These are phyloP conservation scores for Phylloporus sp. DNA, from an alignment of 768 basidiomycete genomes.

Conservation along the genomic window DNA sequence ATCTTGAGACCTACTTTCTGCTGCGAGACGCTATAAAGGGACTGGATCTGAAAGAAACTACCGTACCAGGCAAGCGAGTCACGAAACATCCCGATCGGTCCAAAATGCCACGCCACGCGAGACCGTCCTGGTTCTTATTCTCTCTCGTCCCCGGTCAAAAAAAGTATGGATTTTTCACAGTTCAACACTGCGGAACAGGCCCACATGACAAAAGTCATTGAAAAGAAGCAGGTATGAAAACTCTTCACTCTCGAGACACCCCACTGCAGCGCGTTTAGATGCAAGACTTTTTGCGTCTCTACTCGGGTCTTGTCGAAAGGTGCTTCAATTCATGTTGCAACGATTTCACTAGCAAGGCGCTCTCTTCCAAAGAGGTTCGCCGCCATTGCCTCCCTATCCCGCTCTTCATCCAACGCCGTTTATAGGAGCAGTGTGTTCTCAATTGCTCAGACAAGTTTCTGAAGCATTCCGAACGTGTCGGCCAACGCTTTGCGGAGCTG, in stretches of 20 bases:
- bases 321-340: conserved; percentile 95
- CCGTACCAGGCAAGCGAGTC: too few relatives aligned
- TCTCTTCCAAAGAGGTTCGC: conserved; percentile 91
- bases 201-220: conserved; percentile 91
- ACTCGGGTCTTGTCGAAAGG: conserved; percentile 90
- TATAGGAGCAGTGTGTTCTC: conserved; percentile 82
- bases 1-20: conserved; percentile 17
- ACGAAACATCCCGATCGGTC: neutral
- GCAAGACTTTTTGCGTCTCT: conserved; percentile 97
- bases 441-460: conserved; percentile 98
- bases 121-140: neutral
- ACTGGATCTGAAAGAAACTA: too few relatives aligned
- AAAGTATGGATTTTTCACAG: conserved; percentile 87
- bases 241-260: neutral
- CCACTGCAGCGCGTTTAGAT: conserved; percentile 49
- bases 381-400: neutral
- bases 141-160: conserved; percentile 3
- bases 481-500: conserved; percentile 85
- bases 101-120: conserved; percentile 8
- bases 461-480: conserved; percentile 92
- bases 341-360: conserved; percentile 93
- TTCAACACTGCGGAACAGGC: conserved; percentile 91
- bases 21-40: conserved; percentile 11
- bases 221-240: conserved; percentile 84
- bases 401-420: conserved; percentile 7